Base-by-base conservation (phyloP, 805 yeast genomes). In the Wickerhamomyces ciferrii region DNA sequence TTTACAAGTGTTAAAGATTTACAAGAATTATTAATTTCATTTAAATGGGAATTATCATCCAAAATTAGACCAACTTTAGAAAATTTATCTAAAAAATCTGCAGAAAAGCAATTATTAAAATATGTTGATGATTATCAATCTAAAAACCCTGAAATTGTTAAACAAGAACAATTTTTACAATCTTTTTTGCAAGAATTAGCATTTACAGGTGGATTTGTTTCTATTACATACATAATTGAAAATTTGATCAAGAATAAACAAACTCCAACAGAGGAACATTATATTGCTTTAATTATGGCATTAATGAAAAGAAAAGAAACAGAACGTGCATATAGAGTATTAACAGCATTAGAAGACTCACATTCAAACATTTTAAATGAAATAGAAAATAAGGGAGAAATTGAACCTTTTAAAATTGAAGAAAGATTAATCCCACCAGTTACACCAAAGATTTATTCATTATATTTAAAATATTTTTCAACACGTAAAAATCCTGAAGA, bases 361-460 rank as follows among this genome's bases (percentile, higher is more conserved):
- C 39, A 42, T 25, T 14, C n/a, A n/a, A n/a, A n/a, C n/a, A n/a
- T n/a, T n/a, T n/a, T n/a, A n/a, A n/a, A n/a, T n/a, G n/a, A n/a
- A n/a, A n/a, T n/a, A n/a, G n/a, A n/a, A n/a, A n/a, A n/a, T n/a
- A n/a, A n/a, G n/a, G 37, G 7, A 34, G 5, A 17, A 11, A 4
- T 41, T 17, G 15, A 45, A 23, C 27, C 40, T 5, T 7, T 27
- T 5, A n/a, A 4, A 15, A 6, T 15, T 4, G 35, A 31, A 3
- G 41, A 43, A 7, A 59, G 59, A 1, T 48, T 62, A 7, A 58
- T 68, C 32, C 71, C 77, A 3, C 60, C 69, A 2, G 70, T 69
- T 0, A 66, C 64, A 36, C 59, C 78, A 0, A 70, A 70, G 48
- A 67, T 70, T 39, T 76, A 74, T 46, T 56, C 71, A 2, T 61